Conservation (phyloP, 176 grass and related monocot genomes). For the Triticum timopheevii region DNA sequence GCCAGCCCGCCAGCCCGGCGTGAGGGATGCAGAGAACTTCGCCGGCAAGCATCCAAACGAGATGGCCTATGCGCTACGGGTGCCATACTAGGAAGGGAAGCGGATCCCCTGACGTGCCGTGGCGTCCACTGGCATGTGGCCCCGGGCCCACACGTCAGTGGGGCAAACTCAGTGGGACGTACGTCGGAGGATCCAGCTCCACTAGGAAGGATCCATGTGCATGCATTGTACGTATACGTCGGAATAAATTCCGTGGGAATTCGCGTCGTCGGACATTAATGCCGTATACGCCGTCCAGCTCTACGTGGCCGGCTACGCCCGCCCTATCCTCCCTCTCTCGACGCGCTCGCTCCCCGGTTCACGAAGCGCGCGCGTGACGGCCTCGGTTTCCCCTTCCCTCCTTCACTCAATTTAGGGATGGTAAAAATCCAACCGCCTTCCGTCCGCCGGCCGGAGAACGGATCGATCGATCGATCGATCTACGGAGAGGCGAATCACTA, state of each 20-base stretch:
- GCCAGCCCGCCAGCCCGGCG: no score
- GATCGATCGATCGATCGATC: neutral
- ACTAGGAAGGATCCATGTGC: neutral
- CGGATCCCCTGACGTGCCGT: no score
- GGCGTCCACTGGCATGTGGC: no score
- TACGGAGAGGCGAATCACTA: neutral
- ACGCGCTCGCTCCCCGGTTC: neutral
- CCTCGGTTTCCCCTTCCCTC: constrained; percentile 7
- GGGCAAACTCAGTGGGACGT: no score
- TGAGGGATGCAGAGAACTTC: neutral
- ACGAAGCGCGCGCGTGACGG: constrained; percentile 22
- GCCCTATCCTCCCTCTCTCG: neutral
- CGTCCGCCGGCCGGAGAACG: neutral
- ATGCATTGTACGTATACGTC: neutral
- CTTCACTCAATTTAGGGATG: neutral
- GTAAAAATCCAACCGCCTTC: neutral
- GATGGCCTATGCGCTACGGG: no score
- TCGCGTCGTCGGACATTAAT: neutral
- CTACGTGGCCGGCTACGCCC: neutral
- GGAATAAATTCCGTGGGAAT: neutral
- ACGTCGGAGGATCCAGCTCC: no score
- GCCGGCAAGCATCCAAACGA: neutral
- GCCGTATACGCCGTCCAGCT: neutral
- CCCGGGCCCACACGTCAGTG: no score
- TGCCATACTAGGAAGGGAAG: no score